Conservation (phyloP, 2,329 filamentous ascomycete genomes). For the Colletotrichum gigasporum region DNA sequence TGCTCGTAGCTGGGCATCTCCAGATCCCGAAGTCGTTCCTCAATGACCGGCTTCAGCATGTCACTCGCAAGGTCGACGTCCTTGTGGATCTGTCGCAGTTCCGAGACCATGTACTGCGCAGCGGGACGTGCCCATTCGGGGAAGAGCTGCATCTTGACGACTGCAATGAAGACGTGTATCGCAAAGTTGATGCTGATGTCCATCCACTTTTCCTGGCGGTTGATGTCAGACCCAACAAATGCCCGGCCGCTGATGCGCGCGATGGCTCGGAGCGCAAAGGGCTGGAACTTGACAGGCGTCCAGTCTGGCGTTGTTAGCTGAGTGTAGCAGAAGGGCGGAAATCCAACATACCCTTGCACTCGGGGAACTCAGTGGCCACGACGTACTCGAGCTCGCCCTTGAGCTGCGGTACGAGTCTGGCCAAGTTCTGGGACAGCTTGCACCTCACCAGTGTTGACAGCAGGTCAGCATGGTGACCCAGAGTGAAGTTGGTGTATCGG, state of each 20-base stretch:
- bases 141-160: conserved; percentile 61
- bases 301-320: conserved; percentile 52
- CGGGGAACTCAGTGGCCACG: conserved; percentile 56
- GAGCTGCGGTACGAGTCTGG: conserved; percentile 54
- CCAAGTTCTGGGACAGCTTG: conserved; percentile 58
- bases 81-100: conserved; percentile 53
- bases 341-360: conserved; percentile 49
- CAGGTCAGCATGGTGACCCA: conserved; percentile 56
- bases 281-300: conserved; percentile 62
- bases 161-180: conserved; percentile 56
- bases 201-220: conserved; percentile 64
- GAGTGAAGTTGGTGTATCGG: conserved; percentile 60
- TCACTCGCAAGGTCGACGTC: conserved; percentile 53
- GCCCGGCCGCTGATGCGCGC: conserved; percentile 62
- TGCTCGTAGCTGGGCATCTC: conserved; percentile 48
- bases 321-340: background rate
- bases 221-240: conserved; percentile 61
- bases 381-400: conserved; percentile 58
- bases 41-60: conserved; percentile 56
- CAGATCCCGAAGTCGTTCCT: conserved; percentile 53
- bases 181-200: conserved; percentile 60
- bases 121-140: conserved; percentile 58
- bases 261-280: conserved; percentile 60
- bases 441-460: conserved; percentile 55
- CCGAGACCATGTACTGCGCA: conserved; percentile 56